A percentile compares a stretch with the other conserved stretches of the same genome.
These are phyloP conservation scores for Solanum chaucha DNA, from an alignment of 257 asterid genomes.

Conservation along the genomic window DNA sequence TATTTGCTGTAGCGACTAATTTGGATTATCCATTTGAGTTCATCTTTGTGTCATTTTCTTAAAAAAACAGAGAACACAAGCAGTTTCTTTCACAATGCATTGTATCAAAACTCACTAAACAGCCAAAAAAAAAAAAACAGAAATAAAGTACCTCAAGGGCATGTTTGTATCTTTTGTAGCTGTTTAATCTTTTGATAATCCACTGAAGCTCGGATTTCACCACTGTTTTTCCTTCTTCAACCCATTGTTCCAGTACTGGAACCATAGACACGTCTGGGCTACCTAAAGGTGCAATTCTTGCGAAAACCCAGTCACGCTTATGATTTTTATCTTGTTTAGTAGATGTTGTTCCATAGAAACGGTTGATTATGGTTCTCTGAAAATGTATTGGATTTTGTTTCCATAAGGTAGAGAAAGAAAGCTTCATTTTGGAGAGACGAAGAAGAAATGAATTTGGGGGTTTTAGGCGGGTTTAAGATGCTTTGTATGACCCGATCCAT, in stretches of 20 bases:
- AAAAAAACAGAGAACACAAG: neutral
- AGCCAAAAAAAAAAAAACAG: neutral
- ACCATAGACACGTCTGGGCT: constrained; percentile 38
- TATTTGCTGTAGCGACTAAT: too few species aligned
- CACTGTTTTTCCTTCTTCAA: constrained; percentile 29
- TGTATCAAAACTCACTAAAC: neutral
- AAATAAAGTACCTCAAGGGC: constrained; percentile 51
- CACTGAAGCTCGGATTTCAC: constrained; percentile 14
- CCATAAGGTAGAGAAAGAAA: neutral
- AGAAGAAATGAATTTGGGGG: neutral
- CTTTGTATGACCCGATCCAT: neutral
- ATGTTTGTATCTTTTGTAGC: constrained; percentile 41
- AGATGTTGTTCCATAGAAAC: neutral
- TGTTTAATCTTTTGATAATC: constrained; percentile 20
- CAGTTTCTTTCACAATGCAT: neutral
- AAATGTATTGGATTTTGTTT: neutral
- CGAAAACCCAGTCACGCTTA: neutral
- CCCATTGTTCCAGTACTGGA: constrained; percentile 56
- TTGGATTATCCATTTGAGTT: too few species aligned
- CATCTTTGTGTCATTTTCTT: neutral
- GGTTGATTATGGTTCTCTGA: neutral
- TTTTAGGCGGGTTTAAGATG: neutral
- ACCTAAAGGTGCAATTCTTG: constrained; percentile 38
- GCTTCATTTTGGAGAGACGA: constrained; percentile 3
- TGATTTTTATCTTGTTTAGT: neutral